Conservation (phyloP, 2,329 filamentous ascomycete species). For the Pseudogymnoascus sp. region DNA sequence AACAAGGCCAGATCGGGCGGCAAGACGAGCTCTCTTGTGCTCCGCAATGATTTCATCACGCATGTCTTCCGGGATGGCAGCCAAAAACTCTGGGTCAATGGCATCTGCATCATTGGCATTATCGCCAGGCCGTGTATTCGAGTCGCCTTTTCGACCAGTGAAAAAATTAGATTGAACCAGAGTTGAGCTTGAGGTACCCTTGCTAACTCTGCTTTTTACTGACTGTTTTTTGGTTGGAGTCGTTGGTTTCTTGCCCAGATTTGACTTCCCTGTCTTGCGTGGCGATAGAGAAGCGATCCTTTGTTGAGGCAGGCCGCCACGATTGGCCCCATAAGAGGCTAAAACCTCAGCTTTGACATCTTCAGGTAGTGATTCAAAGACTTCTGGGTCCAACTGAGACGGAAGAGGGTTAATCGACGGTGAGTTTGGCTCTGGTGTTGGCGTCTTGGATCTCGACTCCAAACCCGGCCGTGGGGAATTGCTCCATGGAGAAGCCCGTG, state of each 20-base stretch:
- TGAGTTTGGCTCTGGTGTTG: slow-evolving; percentile 10
- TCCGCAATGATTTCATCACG: slow-evolving; percentile 71
- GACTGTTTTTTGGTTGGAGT: slow-evolving; percentile 63
- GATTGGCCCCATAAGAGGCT: slow-evolving; percentile 51
- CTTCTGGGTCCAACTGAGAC: slow-evolving; percentile 77
- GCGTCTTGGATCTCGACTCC: slow-evolving; percentile 29
- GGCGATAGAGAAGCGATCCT: slow-evolving; percentile 40
- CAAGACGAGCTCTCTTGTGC: slow-evolving; percentile 54
- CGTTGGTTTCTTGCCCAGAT: slow-evolving; percentile 43
- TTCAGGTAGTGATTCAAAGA: slow-evolving; percentile 73
- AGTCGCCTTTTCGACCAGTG: slow-evolving; percentile 29
- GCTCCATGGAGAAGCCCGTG: slow-evolving; percentile 22
- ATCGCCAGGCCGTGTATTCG: neutral
- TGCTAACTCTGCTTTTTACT: slow-evolving; percentile 39
- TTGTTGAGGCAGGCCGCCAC: slow-evolving; percentile 22
- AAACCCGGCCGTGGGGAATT: slow-evolving; percentile 30
- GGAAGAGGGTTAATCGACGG: slow-evolving; percentile 37
- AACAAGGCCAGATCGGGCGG: slow-evolving; percentile 46
- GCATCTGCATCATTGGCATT: slow-evolving; percentile 23
- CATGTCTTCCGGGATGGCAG: slow-evolving; percentile 75
- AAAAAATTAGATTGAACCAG: slow-evolving; percentile 70
- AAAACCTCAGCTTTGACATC: slow-evolving; percentile 82
- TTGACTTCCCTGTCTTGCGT: slow-evolving; percentile 47
- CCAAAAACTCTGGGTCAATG: slow-evolving; percentile 66
- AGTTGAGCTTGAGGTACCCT: slow-evolving; percentile 48